Evolutionary conservation across 768 basidiomycete genomes (phyloP), one percentile per base, ranked within the genome.

Genomic region (Russula ochroleuca): DNA sequence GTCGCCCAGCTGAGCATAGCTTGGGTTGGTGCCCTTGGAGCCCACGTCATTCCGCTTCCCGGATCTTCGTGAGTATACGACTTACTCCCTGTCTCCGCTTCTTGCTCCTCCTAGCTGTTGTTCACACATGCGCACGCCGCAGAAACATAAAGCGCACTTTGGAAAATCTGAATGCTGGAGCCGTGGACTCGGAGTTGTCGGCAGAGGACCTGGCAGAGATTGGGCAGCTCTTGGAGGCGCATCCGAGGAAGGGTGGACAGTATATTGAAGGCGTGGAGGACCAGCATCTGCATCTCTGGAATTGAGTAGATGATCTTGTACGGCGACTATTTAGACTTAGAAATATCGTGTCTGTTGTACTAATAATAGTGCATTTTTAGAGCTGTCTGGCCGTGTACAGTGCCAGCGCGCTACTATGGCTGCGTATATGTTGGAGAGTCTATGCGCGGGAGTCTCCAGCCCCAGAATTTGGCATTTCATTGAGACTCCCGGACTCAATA

Each of bases 31-130:
- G 68, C 73, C 7, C 73, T 72, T 7, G 77, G 77, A 17, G 49
- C 57, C 7, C 73, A 79, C 68, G 74, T 79, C 23, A 73, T 83
- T 60, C 80, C 81, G 4, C 74, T 83, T 21, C 81, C 81, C 0
- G 81, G 81, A 0, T 77, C 77, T 19, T 77, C 76, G 76, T 78
- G 59, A 51, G 74, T 71, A 47, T 47, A 47, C 45, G 45, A 47
- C 45, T 5, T 21, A 21, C 43, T 9, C n/a, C 25, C 48, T 61
- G 69, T 62, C 5, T 40, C 28, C 28, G 47, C 15, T 19, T 49
- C n/a, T 31, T 41, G 23, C 14, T 31, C 21, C 45, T 65, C n/a
- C 17, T 15, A 6, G 8, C 11, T 15, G 17, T 9, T 17, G 3
- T 28, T 23, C 8, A 15, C 14, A 10, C 4, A 7, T 5, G 52